These are phyloP conservation scores for Blastobotrys capitulatus DNA, from an alignment of 1,139 yeast species.

Conservation along the genomic window DNA sequence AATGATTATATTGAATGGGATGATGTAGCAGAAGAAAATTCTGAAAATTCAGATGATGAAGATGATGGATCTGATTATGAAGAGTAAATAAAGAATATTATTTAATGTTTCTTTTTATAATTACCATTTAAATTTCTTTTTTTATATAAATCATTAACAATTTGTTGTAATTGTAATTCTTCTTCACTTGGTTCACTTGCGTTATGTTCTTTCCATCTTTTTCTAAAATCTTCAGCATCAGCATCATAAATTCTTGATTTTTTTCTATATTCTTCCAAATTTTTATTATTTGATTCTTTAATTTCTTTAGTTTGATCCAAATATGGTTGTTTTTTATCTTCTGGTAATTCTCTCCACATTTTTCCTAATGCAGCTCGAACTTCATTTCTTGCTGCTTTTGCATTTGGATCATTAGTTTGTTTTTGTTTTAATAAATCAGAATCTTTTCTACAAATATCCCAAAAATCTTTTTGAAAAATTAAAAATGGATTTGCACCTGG, in stretches of 20 bases:
- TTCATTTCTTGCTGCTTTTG: constrained; percentile 37
- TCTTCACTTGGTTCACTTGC: constrained; percentile 33
- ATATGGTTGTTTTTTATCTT: constrained; percentile 36
- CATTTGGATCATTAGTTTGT: constrained; percentile 28
- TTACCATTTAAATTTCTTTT: not conserved
- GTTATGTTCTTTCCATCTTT: constrained; percentile 36
- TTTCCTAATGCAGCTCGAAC: constrained; percentile 39
- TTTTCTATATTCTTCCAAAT: constrained; percentile 32
- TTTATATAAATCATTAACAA: constrained; percentile 15
- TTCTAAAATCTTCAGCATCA: constrained; percentile 37
- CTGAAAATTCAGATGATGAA: constrained; percentile 23
- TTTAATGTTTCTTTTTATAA: not conserved
- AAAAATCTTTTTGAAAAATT: constrained; percentile 39
- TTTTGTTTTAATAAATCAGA: constrained; percentile 34
- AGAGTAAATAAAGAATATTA: not conserved
- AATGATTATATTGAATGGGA: constrained; percentile 80
- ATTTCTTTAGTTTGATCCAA: constrained; percentile 32
- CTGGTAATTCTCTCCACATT: constrained; percentile 40
- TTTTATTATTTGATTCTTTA: constrained; percentile 33
- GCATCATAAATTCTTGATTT: constrained; percentile 33
- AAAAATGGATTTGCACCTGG: constrained; percentile 40
- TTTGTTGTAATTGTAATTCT: constrained; percentile 26
- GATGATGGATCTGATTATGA: constrained; percentile 13
- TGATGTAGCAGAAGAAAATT: constrained; percentile 53
- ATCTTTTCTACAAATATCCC: constrained; percentile 38